Percentiles rank a stretch among this genome's conserved stretches.
phyloP scores from a whole-genome alignment of 139 green algal species.

The Closterium sp. region DNA sequence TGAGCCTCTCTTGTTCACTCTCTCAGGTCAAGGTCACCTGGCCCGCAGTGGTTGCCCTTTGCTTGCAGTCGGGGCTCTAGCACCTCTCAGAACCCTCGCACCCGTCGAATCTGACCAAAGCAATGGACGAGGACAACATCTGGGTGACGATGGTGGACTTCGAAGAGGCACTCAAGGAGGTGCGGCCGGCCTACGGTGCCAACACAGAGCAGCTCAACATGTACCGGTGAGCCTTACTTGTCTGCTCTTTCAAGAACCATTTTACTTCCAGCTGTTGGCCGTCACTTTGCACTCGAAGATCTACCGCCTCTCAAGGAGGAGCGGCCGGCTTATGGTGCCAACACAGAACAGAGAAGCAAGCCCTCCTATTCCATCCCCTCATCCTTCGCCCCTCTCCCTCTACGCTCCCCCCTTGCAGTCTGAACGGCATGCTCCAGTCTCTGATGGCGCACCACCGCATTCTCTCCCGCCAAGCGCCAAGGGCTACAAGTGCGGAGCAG shows the following conservation, averaged over 20 bases:
- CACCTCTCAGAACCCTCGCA: too few species aligned
- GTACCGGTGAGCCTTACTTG: conserved; percentile 60
- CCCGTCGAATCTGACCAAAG: too few species aligned
- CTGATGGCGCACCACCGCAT: conserved; percentile 81
- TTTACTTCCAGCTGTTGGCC: too few species aligned
- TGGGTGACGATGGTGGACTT: conserved; percentile 89
- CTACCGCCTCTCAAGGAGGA: too few species aligned
- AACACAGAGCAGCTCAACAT: conserved; percentile 76
- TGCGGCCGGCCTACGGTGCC: conserved; percentile 94
- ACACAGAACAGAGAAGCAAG: conserved; percentile 72
- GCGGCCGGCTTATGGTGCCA: conserved; percentile 91
- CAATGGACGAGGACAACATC: conserved; percentile 93
- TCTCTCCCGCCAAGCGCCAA: conserved; percentile 40
- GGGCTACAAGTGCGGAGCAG: conserved; percentile 57
- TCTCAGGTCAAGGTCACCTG: too few species aligned
- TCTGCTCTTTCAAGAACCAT: too few species aligned
- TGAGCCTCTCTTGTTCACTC: too few species aligned
- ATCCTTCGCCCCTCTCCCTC: neutral
- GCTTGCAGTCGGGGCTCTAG: too few species aligned
- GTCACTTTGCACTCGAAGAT: too few species aligned
- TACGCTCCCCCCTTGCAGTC: conserved; percentile 33
- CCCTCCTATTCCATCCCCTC: too few species aligned
- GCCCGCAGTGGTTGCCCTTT: too few species aligned
- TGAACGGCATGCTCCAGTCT: conserved; percentile 87
- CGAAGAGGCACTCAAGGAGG: conserved; percentile 80